Percentiles rank a stretch among this genome's conserved stretches.
Evolutionary conservation across 805 yeast genomes (phyloP).

Genomic region (Jamesozyma piceae): DNA sequence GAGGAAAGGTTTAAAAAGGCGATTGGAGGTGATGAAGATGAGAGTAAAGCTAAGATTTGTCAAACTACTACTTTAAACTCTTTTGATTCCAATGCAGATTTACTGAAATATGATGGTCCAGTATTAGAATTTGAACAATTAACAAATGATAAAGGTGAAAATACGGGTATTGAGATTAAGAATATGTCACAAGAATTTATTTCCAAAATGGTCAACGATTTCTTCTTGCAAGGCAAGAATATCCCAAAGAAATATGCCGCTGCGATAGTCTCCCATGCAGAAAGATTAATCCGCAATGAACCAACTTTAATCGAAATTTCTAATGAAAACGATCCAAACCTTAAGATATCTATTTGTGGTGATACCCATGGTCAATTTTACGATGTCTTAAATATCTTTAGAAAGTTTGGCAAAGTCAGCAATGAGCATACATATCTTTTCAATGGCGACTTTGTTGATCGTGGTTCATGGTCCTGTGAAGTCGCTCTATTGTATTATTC

Average conservation of each 20-base stretch:
- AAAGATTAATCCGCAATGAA: constrained; percentile 54
- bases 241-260: constrained; percentile 77
- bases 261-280: constrained; percentile 68
- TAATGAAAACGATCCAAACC: constrained; percentile 20
- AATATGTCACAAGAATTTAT: constrained; percentile 49
- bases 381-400: constrained; percentile 76
- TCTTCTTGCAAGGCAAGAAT: constrained; percentile 64
- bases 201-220: constrained; percentile 46
- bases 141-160: constrained; percentile 19
- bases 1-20: constrained; percentile 78
- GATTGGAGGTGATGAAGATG: constrained; percentile 60
- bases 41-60: constrained; percentile 19
- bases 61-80: constrained; percentile 20
- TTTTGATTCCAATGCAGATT: constrained; percentile 27
- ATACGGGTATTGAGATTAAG: constrained; percentile 27
- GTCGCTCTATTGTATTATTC: constrained; percentile 75
- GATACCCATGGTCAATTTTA: constrained; percentile 97
- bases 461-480: constrained; percentile 98
- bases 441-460: constrained; percentile 95
- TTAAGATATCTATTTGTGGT: constrained; percentile 76
- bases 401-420: constrained; percentile 61
- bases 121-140: constrained; percentile 23
- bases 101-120: constrained; percentile 25
- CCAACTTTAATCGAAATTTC: constrained; percentile 66
- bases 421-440: constrained; percentile 63